A percentile compares a stretch with the other conserved stretches of the same genome.
phyloP scores from a whole-genome alignment of 2,329 filamentous ascomycete genomes.

The Camptophora hylomeconis region DNA sequence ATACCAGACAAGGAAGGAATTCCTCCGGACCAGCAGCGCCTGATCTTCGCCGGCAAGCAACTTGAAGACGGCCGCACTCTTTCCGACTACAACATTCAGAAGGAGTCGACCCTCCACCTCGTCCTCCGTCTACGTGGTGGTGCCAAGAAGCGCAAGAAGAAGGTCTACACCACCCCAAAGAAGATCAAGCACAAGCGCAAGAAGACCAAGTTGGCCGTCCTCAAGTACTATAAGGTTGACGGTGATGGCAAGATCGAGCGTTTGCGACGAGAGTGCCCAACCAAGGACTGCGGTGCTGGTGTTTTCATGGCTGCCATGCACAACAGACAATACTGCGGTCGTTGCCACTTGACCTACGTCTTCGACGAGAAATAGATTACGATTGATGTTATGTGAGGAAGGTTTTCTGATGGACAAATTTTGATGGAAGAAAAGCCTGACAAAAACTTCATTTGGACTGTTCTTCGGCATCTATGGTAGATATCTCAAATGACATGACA shows the following conservation, averaged over 20 bases:
- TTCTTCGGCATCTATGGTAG: too few relatives aligned
- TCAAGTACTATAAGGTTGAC: slow-evolving; percentile 99
- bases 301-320: slow-evolving; percentile 99
- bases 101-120: slow-evolving; percentile 97
- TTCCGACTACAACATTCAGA: slow-evolving; percentile 99
- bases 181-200: slow-evolving; percentile 99
- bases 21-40: slow-evolving; percentile 94
- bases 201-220: slow-evolving; percentile 99
- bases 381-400: not conserved
- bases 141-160: slow-evolving; percentile 99
- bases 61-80: slow-evolving; percentile 98
- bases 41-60: slow-evolving; percentile 99
- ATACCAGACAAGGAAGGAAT: slow-evolving; percentile 95
- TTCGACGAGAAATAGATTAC: slow-evolving; percentile 16
- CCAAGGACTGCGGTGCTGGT: slow-evolving; percentile 95
- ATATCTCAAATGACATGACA: too few relatives aligned
- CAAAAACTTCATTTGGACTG: too few relatives aligned
- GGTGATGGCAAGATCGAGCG: slow-evolving; percentile 99
- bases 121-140: slow-evolving; percentile 97
- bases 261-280: slow-evolving; percentile 92
- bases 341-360: slow-evolving; percentile 31
- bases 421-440: too few relatives aligned
- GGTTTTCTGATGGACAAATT: slow-evolving; percentile 21
- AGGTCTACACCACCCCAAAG: slow-evolving; percentile 99
- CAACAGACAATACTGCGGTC: slow-evolving; percentile 93